phyloP scores from a whole-genome alignment of 345 rosid species.

The Gossypium turneri region DNA sequence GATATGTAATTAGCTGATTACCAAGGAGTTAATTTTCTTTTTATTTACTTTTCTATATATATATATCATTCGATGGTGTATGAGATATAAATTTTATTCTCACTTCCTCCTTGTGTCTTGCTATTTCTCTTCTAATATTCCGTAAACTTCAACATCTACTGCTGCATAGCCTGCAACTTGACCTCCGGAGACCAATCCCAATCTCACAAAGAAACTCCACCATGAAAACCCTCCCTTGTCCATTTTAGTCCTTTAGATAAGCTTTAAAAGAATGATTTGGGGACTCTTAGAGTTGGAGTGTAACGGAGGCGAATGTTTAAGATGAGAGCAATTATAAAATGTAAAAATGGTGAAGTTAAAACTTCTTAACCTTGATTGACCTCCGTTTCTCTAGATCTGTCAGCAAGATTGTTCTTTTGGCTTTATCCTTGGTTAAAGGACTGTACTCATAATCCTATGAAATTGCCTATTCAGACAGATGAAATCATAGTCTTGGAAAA shows the following conservation, averaged over 20 bases:
- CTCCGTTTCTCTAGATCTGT: slow-evolving; percentile 64
- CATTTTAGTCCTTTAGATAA: slow-evolving; percentile 67
- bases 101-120: too few relatives aligned
- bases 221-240: slow-evolving; percentile 73
- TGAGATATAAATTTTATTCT: too few relatives aligned
- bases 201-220: slow-evolving; percentile 60
- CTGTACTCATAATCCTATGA: slow-evolving; percentile 27
- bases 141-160: slow-evolving; percentile 46
- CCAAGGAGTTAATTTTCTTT: too few relatives aligned
- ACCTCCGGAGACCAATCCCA: slow-evolving; percentile 70
- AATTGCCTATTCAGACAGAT: slow-evolving; percentile 13
- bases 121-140: too few relatives aligned
- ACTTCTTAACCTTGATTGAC: slow-evolving; percentile 56
- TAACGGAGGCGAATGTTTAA: slow-evolving; percentile 60
- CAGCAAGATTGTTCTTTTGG: slow-evolving; percentile 56
- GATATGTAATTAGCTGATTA: too few relatives aligned
- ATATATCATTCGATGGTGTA: too few relatives aligned
- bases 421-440: slow-evolving; percentile 30
- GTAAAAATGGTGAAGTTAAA: background rate
- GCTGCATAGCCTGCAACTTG: slow-evolving; percentile 92
- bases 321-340: slow-evolving; percentile 49
- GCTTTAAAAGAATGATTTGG: slow-evolving; percentile 58
- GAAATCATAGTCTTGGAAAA: slow-evolving; percentile 24
- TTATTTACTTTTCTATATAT: too few relatives aligned
- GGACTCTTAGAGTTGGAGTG: slow-evolving; percentile 50